Conservation (phyloP, 2,329 filamentous ascomycete species). For the Cercospora sp. region DNA sequence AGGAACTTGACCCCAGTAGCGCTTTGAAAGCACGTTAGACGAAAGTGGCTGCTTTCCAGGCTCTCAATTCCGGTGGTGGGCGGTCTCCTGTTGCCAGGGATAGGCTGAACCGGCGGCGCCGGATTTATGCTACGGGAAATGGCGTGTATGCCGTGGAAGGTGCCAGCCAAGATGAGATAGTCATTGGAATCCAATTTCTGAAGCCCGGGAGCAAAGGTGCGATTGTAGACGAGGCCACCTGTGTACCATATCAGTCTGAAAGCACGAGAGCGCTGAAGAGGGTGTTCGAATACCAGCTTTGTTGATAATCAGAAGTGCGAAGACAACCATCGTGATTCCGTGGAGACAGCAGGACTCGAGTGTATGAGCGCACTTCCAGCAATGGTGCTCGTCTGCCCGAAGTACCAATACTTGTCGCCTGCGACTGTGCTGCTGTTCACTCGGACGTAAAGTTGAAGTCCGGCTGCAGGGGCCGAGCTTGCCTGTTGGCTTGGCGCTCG, state of each 20-base stretch:
- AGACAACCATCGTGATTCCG: conserved; percentile 75
- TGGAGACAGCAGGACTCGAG: neutral
- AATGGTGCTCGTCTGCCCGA: neutral
- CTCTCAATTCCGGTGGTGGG: conserved; percentile 78
- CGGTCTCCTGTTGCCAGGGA: conserved; percentile 49
- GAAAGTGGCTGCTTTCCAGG: conserved; percentile 90
- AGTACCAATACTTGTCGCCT: neutral
- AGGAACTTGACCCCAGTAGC: conserved; percentile 94
- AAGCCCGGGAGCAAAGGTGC: conserved; percentile 83
- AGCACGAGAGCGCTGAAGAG: neutral
- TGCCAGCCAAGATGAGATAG: conserved; percentile 93
- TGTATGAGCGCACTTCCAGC: neutral
- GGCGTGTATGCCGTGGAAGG: conserved; percentile 81
- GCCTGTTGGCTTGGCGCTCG: neutral
- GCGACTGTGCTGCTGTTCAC: neutral
- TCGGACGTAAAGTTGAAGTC: neutral
- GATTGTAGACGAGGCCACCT: conserved; percentile 85
- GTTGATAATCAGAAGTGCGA: conserved; percentile 95
- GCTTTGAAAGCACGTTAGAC: conserved; percentile 93
- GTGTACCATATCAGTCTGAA: neutral
- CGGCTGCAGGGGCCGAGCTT: neutral
- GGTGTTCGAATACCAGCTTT: conserved; percentile 66
- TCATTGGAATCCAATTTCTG: conserved; percentile 92
- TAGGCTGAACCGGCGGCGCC: conserved; percentile 39
- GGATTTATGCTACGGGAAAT: conserved; percentile 57